Evolutionary conservation across 106 monocot species (phyloP), one percentile per base, ranked within the genome.

Genomic region (Alisma plantagoaquatica): DNA sequence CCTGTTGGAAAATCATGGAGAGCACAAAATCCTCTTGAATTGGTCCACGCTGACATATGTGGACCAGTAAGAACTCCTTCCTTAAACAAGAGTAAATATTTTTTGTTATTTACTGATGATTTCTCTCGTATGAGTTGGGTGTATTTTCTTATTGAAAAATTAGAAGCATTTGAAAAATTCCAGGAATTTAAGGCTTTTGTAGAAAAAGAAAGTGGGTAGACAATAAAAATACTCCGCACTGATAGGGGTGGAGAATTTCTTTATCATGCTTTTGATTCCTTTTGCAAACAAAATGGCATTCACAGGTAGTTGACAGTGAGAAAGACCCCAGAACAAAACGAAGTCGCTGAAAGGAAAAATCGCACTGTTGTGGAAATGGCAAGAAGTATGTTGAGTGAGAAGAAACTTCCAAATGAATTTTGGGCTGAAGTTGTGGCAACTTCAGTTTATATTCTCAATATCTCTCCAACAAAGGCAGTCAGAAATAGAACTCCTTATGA

Each of bases 281-380:
- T 41, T 27, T 57, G 19, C 2, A 41, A 57, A 15, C 31, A 35
- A 24, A 17, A 42, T 41, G 57, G 42, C 18, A 54, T 54, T 23
- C 33, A n/a, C n/a, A 43, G 28, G 17, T 16, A 46, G 11, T 27
- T 59, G 29, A 45, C 59, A n/a, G 0, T 28, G 9, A 11, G 23
- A 0, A 24, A 29, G 27, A 59, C 59, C 29, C 45, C 28, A n/a
- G 27, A 59, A 0, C 19, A 43, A 31, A 59, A 59, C 29, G 43
- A 44, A 31, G 41, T 59, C n/a, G 59, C 2, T 1, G 59, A 59
- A 45, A 1, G 59, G 35, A 56, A 56, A 20, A 56, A 46, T 46
- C 1, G 21, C 16, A 59, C 18, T 4, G 41, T 45, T 9, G 7
- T 44, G 43, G 10, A 44, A 26, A 59, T 59, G 59, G 43, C 43